Evolutionary conservation across 2,329 filamentous ascomycete species (phyloP), one percentile per base, ranked within the genome.

Genomic region (Salinomyces thailandicus): DNA sequence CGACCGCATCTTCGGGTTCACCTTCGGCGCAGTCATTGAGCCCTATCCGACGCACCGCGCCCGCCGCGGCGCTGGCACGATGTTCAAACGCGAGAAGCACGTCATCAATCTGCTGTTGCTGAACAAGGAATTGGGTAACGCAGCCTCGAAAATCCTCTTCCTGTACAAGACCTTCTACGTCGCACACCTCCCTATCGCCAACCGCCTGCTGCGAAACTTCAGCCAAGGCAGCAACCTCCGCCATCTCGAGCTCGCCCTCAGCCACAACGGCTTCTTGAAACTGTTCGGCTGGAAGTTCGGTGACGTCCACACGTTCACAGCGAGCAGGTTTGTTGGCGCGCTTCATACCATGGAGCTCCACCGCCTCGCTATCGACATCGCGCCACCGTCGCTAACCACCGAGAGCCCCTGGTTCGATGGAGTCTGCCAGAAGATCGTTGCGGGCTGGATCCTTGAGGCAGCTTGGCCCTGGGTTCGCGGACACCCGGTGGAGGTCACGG

Each of bases 401-500:
- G 37, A 30, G 11, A 39, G 20, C 5, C 14, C 15, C 0, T 33
- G 27, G 14, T 24, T 43, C 6, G 39, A 41, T 14, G 35, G 37
- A 8, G 41, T 31, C 3, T 58, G 53, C 35, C 53, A 57, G 18
- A 44, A 41, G 17, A 35, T 35, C 3, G 36, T 41, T 5, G 43
- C 48, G 7, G 40, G 44, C 9, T 44, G 39, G 36, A 48, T 57
- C 15, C 37, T 57, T 9, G 37, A 42, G 3, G 39, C 37, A 5
- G 49, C 51, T 4, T 46, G 39, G 35, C 46, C 40, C 1, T 52
- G 35, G 18, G 33, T 57, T 7, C 37, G 39, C 16, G 44, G 49
- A 13, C 49, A 52, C 29, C 45, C 50, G 3, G 39, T 56, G 4
- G 33, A 17, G 14, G 13, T 58, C 18, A 40, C 24, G 3, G 54